Base-by-base conservation (phyloP, 768 basidiomycete genomes). In the Pleurotus platypus region DNA sequence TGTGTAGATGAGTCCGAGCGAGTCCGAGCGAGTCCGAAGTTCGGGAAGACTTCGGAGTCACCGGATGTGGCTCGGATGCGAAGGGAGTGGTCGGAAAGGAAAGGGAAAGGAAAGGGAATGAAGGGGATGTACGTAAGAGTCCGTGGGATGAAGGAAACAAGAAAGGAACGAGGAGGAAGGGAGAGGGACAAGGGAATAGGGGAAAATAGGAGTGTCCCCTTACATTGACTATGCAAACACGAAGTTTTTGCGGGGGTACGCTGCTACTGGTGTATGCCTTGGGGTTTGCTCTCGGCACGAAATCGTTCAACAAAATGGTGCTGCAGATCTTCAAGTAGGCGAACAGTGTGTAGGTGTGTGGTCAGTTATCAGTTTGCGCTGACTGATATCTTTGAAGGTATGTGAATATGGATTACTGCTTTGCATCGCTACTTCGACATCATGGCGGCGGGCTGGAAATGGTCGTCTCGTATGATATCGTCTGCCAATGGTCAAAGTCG, bases 321-420 rank as follows among this genome's bases (percentile, higher is more conserved):
- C 70, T 11, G 70, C 65, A 1, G 67, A 72, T 58, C 60, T 73
- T 2, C 70, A 72, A 45, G 57, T 63, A 5, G 56, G 56, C 2
- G 56, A 57, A 53, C 22, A 50, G 56, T 57, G 7, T 3, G 56
- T 35, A 24, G 26, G 22, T 1, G 18, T 49, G 24, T 24, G 12
- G 27, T 30, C 30, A 3, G 49, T 22, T 54, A 11, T 30, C 12
- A 12, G 13, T 51, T 26, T 24, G 43, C 7, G 8, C 20, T 51
- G 2, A 1, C 24, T 24, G 54, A 15, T 46, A 9, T 35, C 46
- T 45, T 47, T 27, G 16, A 47, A 74, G 72, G 12, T 72, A 73
- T 57, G 62, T 60, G 9, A 75, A 74, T 58, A 74, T 73, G 63
- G 72, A 75, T 49, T 75, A 65, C 48, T 58, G 73, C 4, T 67